Evolutionary conservation across 2,329 filamentous ascomycete genomes (phyloP).

Genomic region (Berkeleyomyces basicola): DNA sequence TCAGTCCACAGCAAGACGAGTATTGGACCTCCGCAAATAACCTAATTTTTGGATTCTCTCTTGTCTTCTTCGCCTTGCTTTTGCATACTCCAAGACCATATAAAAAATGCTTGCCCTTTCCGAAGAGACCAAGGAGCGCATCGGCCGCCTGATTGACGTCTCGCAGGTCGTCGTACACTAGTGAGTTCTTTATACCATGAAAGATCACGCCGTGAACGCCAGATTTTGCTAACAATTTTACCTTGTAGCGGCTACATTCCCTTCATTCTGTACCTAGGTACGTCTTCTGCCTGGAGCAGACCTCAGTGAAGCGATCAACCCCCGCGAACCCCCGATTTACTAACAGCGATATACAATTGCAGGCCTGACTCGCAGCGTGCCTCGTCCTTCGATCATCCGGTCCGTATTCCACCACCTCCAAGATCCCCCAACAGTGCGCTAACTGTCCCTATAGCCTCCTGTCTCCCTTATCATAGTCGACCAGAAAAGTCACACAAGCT

Average conservation of each 20-base stretch:
- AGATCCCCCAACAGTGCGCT: background rate
- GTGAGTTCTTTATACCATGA: constrained; percentile 34
- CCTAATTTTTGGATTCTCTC: background rate
- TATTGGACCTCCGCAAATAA: background rate
- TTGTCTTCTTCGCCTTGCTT: background rate
- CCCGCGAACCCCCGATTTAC: background rate
- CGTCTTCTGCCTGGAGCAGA: constrained; percentile 18
- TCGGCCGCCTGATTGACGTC: constrained; percentile 89
- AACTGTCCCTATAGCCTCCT: constrained; percentile 31
- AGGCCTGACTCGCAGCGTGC: constrained; percentile 92
- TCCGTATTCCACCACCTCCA: constrained; percentile 20
- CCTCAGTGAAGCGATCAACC: background rate
- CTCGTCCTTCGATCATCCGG: constrained; percentile 56
- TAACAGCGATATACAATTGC: constrained; percentile 18
- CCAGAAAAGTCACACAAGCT: background rate
- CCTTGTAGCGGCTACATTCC: constrained; percentile 72
- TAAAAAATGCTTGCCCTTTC: constrained; percentile 50
- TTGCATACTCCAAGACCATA: background rate
- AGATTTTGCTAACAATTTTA: background rate
- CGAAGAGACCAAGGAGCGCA: constrained; percentile 98
- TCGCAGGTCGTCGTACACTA: constrained; percentile 92
- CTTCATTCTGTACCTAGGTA: constrained; percentile 92
- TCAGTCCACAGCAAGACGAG: background rate
- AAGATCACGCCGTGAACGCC: background rate
- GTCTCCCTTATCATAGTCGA: constrained; percentile 43